Evolutionary conservation across 805 yeast species (phyloP), one percentile per base, ranked within the genome.

Genomic region (Suhomyces prunicola): DNA sequence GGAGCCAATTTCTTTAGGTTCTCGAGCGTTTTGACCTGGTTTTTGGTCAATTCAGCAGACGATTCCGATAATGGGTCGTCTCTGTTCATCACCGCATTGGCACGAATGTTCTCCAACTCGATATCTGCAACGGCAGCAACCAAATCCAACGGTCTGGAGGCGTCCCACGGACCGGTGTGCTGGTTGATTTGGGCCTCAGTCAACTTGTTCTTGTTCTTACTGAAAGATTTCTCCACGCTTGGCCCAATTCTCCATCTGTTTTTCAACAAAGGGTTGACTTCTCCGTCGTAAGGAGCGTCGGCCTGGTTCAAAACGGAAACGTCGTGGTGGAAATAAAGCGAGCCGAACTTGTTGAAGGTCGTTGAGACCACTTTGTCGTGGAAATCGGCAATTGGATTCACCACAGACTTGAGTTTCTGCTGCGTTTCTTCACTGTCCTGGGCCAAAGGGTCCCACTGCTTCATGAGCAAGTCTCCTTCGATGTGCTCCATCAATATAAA

Each of bases 211-310:
- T 85, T 86, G 58, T 84, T 81, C 67, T 87, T 88, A 81, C 91
- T 86, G 67, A 85, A 88, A 12, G 83, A 80, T 59, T 87, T 80
- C 69, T 93, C 97, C 29, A 83, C 84, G 23, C 89, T 81, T n/a
- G 96, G 94, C 6, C 99, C 98, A 59, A 93, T 84, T 65, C 86
- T 80, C 96, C 96, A 92, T 73, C 96, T 82, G 56, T 81, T 78
- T 50, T 74, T 73, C 46, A 88, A 71, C 35, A 69, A 71, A 7
- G 77, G 70, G 48, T 82, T 72, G 15, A 77, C 70, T 68, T 90
- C 96, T 12, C 84, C 88, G 4, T 80, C 84, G 60, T 87, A 89
- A 2, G 80, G 76, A 13, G 74, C 63, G 41, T 69, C 74, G 13
- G 60, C 53, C 54, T 79, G 83, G 39, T 74, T 68, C 27, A 61